Percentiles rank a stretch among this genome's conserved stretches.
phyloP scores from a whole-genome alignment of 352 stramenopile species.

The Globisporangium yorkense region DNA sequence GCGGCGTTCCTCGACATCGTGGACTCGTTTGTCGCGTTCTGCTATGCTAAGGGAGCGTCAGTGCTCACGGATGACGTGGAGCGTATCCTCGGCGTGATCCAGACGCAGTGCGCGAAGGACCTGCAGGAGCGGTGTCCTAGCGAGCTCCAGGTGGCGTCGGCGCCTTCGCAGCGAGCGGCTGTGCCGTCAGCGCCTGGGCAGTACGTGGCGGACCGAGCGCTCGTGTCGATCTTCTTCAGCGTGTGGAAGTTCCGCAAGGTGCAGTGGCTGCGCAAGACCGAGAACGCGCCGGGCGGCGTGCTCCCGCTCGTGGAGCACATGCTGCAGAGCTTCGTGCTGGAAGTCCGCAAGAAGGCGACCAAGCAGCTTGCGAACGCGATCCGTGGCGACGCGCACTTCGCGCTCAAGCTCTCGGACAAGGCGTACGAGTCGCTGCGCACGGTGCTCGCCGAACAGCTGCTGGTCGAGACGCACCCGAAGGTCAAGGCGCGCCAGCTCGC shows the following conservation, averaged over 20 bases:
- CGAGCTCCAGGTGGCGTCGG: background rate
- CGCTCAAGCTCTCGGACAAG: slow-evolving; percentile 6
- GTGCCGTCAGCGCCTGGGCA: slow-evolving; percentile 18
- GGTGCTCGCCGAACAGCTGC: slow-evolving; percentile 39
- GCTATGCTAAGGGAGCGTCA: slow-evolving; percentile 12
- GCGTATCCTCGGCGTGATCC: slow-evolving; percentile 13
- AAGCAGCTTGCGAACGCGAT: slow-evolving; percentile 45
- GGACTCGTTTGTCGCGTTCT: slow-evolving; percentile 32
- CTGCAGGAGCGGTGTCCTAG: slow-evolving; percentile 19
- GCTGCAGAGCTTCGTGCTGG: slow-evolving; percentile 36
- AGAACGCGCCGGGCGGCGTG: slow-evolving; percentile 1
- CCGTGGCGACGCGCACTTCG: slow-evolving; percentile 6
- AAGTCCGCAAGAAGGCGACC: slow-evolving; percentile 55
- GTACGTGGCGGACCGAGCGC: slow-evolving; percentile 38
- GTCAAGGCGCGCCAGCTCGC: slow-evolving; percentile 47
- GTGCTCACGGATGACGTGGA: slow-evolving; percentile 13
- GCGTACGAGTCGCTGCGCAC: slow-evolving; percentile 20
- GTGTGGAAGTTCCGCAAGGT: slow-evolving; percentile 8
- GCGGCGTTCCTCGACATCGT: slow-evolving; percentile 48
- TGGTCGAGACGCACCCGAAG: slow-evolving; percentile 65
- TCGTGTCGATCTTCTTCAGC: slow-evolving; percentile 46
- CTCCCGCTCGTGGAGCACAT: slow-evolving; percentile 25
- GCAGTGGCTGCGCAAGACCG: slow-evolving; percentile 7
- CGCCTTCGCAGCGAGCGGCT: background rate
- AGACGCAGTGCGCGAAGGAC: slow-evolving; percentile 24